These are phyloP conservation scores for Mortierella sp. DNA, from an alignment of 371 early-diverging fungal species.

Conservation along the genomic window DNA sequence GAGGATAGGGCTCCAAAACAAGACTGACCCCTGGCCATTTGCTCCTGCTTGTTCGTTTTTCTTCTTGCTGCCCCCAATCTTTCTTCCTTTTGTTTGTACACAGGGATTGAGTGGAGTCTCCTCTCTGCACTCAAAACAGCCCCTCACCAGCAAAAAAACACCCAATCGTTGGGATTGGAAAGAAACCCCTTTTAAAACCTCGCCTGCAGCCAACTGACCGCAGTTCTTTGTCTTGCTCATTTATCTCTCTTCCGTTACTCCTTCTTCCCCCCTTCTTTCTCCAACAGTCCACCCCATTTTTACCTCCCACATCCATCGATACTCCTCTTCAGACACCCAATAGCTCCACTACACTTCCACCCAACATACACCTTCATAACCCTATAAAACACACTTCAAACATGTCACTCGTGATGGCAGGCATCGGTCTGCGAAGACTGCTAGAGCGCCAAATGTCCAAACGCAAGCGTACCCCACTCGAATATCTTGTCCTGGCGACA, in stretches of 20 bases:
- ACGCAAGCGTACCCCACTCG: slow-evolving; percentile 12
- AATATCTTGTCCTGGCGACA: slow-evolving; percentile 7
- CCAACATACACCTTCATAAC: not conserved
- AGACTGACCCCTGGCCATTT: not conserved
- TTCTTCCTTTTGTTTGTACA: not conserved
- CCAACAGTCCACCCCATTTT: not conserved
- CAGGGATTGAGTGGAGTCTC: not conserved
- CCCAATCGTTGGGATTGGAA: not conserved
- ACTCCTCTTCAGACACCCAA: not conserved
- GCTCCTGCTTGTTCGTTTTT: not conserved
- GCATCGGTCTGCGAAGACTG: slow-evolving; percentile 10
- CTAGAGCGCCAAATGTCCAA: slow-evolving; percentile 9
- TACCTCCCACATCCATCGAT: not conserved
- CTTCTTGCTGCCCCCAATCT: not conserved
- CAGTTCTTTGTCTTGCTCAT: not conserved
- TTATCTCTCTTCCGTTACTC: not conserved
- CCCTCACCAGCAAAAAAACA: not conserved
- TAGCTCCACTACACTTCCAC: not conserved
- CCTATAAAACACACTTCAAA: not conserved
- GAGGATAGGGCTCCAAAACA: not conserved
- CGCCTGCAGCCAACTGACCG: not conserved
- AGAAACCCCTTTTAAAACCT: not conserved
- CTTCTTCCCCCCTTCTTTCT: not conserved
- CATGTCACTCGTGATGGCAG: slow-evolving; percentile 7
- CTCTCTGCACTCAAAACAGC: not conserved